Evolutionary conservation across 148 eudicot species (phyloP).

Genomic region (Rhododendron henanense): DNA sequence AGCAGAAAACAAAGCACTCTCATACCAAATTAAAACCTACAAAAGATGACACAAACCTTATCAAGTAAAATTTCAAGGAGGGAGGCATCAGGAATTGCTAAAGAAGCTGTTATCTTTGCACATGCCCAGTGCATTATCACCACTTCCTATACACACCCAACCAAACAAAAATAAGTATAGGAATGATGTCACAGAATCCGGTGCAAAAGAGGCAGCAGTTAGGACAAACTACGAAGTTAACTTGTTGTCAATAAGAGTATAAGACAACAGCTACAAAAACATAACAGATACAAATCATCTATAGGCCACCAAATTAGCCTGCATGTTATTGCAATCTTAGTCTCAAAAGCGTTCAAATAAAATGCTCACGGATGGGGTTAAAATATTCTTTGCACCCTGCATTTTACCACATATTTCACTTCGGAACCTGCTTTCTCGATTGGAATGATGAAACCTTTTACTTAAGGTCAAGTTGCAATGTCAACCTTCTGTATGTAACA

Average conservation of each 20-base stretch:
- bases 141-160: conserved; percentile 54
- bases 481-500: neutral
- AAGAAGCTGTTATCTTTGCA: conserved; percentile 69
- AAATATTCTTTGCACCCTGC: neutral
- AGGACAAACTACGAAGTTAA: neutral
- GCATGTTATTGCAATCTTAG: neutral
- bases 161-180: conserved; percentile 5
- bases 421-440: neutral
- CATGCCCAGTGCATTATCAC: conserved; percentile 98
- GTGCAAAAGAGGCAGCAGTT: conserved; percentile 7
- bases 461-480: neutral
- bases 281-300: neutral
- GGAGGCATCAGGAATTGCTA: conserved; percentile 67
- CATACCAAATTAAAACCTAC: neutral
- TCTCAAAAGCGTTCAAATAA: neutral
- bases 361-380: neutral
- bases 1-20: neutral
- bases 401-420: neutral
- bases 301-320: neutral
- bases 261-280: neutral
- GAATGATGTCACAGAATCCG: neutral
- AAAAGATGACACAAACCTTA: conserved; percentile 48
- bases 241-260: neutral
- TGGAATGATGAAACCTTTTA: neutral
- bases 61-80: conserved; percentile 79